Conservation (phyloP, 495 filamentous ascomycete species). For the Melanomma pulvis-pyrius region DNA sequence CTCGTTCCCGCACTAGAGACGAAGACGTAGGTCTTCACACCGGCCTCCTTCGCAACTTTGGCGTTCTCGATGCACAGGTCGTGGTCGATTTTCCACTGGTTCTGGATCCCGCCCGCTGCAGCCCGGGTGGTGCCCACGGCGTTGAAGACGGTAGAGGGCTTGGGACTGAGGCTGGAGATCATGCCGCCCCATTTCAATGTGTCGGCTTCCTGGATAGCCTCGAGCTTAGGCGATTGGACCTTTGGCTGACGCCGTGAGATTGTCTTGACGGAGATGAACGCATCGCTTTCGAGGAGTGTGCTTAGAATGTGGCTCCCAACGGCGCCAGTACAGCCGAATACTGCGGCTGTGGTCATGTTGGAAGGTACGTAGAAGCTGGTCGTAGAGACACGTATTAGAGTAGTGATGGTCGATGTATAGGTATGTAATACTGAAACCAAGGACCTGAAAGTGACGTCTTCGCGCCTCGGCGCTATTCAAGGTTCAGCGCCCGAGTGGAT, state of each 20-base stretch:
- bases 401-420: too few relatives aligned
- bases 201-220: conserved; percentile 29
- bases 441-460: too few relatives aligned
- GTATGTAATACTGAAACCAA: too few relatives aligned
- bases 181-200: conserved; percentile 40
- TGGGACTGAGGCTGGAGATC: conserved; percentile 39
- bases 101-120: conserved; percentile 50
- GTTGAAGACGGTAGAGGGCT: conserved; percentile 46
- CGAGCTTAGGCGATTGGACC: conserved; percentile 33
- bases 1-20: conserved; percentile 44
- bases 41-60: conserved; percentile 51
- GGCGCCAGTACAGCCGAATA: too few relatives aligned
- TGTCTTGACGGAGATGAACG: conserved; percentile 36
- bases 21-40: conserved; percentile 51
- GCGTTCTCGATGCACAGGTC: conserved; percentile 53
- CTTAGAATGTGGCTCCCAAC: conserved; percentile 34
- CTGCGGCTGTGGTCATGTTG: too few relatives aligned
- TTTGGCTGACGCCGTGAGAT: conserved; percentile 36
- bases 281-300: conserved; percentile 33
- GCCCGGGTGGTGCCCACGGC: conserved; percentile 52
- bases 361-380: too few relatives aligned
- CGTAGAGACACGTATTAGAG: too few relatives aligned
- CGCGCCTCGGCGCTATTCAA: too few relatives aligned
- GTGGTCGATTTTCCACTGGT: conserved; percentile 55
- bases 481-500: too few relatives aligned